These are phyloP conservation scores for Cyclostephanos tholiformis DNA, from an alignment of 108 stramenopile genomes.

Conservation along the genomic window DNA sequence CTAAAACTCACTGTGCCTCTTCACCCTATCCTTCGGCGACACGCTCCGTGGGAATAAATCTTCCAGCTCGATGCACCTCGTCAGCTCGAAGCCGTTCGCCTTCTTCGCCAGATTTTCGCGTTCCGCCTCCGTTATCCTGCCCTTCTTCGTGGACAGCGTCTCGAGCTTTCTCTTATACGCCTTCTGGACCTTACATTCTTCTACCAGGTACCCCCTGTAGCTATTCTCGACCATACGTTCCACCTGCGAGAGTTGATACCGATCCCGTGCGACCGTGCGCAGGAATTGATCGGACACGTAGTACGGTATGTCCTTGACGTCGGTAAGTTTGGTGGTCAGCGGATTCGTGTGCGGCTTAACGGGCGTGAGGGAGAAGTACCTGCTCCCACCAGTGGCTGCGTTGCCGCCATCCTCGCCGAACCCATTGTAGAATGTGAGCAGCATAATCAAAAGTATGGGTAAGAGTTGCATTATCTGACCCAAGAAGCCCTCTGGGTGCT, in stretches of 20 bases:
- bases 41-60: conserved; percentile 67
- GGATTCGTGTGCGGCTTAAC: conserved; percentile 72
- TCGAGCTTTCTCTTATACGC: conserved; percentile 65
- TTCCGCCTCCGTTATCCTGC: conserved; percentile 56
- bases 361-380: conserved; percentile 81
- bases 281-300: conserved; percentile 86
- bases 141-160: conserved; percentile 35
- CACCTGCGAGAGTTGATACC: conserved; percentile 87
- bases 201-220: conserved; percentile 74
- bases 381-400: conserved; percentile 56
- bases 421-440: conserved; percentile 72
- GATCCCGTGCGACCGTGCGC: conserved; percentile 73
- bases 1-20: conserved; percentile 42
- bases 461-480: conserved; percentile 60
- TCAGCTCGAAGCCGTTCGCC: conserved; percentile 66
- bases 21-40: conserved; percentile 25
- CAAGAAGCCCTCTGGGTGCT: conserved; percentile 35
- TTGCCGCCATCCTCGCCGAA: conserved; percentile 18
- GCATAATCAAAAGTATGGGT: conserved; percentile 74
- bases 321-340: conserved; percentile 65
- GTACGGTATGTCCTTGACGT: conserved; percentile 88
- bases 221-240: conserved; percentile 86
- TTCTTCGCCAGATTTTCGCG: conserved; percentile 46
- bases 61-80: conserved; percentile 75
- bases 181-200: conserved; percentile 84